A percentile compares a stretch with the other conserved stretches of the same genome.
Evolutionary conservation across 176 grass and related monocot genomes (phyloP).

Genomic region (Juncus effusus): DNA sequence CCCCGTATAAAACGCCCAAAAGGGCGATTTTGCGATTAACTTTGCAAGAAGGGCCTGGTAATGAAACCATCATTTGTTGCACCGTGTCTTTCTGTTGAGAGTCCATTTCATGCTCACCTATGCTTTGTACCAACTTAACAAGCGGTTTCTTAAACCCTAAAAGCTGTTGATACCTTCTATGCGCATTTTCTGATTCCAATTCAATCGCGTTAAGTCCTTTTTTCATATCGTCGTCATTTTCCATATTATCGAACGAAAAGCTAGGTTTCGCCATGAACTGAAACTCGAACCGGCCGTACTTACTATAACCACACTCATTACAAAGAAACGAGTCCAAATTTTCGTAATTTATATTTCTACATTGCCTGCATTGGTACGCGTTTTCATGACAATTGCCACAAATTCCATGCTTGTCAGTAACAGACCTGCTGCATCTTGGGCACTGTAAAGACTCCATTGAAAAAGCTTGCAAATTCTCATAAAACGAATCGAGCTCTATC

Average conservation of each 20-base stretch:
- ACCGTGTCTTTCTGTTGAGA: slow-evolving; percentile 94
- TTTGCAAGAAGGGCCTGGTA: slow-evolving; percentile 92
- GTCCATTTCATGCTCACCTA: slow-evolving; percentile 94
- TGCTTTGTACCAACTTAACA: slow-evolving; percentile 91
- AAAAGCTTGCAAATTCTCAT: slow-evolving; percentile 97
- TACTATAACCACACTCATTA: slow-evolving; percentile 99
- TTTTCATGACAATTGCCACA: slow-evolving; percentile 99
- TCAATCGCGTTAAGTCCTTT: slow-evolving; percentile 97
- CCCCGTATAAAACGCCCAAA: slow-evolving; percentile 92
- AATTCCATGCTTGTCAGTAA: slow-evolving; percentile 96
- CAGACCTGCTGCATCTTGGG: slow-evolving; percentile 87
- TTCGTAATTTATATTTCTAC: slow-evolving; percentile 97
- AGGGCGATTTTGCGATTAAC: slow-evolving; percentile 96
- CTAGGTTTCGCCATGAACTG: slow-evolving; percentile 99
- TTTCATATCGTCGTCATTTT: slow-evolving; percentile 97
- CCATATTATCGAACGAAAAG: slow-evolving; percentile 98
- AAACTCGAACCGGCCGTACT: slow-evolving; percentile 99
- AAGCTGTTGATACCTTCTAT: slow-evolving; percentile 94
- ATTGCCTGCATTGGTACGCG: slow-evolving; percentile 96
- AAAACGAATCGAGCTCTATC: slow-evolving; percentile 98
- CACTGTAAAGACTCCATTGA: slow-evolving; percentile 97
- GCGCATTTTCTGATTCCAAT: slow-evolving; percentile 94
- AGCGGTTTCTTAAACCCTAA: slow-evolving; percentile 97
- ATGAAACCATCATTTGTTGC: slow-evolving; percentile 99
- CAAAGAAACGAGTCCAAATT: slow-evolving; percentile 98